Base-by-base conservation (phyloP, 305 asterid species). In the Fraxinus ornus region DNA sequence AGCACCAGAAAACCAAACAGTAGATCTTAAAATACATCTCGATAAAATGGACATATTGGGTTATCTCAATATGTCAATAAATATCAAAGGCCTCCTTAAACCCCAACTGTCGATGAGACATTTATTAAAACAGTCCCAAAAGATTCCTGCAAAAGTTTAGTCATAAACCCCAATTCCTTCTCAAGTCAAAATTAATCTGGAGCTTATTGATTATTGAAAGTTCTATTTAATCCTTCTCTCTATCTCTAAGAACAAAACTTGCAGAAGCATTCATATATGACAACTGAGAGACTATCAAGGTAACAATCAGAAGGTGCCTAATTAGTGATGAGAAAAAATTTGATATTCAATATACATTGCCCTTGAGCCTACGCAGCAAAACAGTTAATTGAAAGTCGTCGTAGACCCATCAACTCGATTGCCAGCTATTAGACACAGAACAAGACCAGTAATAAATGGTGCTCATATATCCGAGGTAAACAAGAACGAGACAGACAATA, bases 361-460 rank as follows among this genome's bases (percentile, higher is more conserved):
- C 13, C 52, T 72, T 17, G 77, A 72, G 47, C 75, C 28, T 17
- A 35, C n/a, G 12, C 41, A 72, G 26, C 7, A 15, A 35, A 72
- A 35, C 24, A 72, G 15, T 6, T 33, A 13, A 3, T 19, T 72
- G 77, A 72, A 72, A 35, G 26, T 72, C 28, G 19, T n/a, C 3
- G 26, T 35, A 72, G 26, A 72, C 77, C 24, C 26, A 72, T 72
- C 77, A 35, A 72, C 49, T 72, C 49, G 3, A 72, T 72, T 35
- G 35, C 47, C 2, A 2, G n/a, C 41, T 30, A 30, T 35, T 35
- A 35, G 77, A 72, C 77, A n/a, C 22, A 15, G 28, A 72, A n/a
- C 72, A 72, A 72, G 77, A 72, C 52, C 77, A 72, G 77, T 19
- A 72, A 72, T 26, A 68, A 33, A 33, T 8, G 44, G 24, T 72